phyloP scores from a whole-genome alignment of 768 basidiomycete species.

The Pseudohyphozyma bogoriensis region DNA sequence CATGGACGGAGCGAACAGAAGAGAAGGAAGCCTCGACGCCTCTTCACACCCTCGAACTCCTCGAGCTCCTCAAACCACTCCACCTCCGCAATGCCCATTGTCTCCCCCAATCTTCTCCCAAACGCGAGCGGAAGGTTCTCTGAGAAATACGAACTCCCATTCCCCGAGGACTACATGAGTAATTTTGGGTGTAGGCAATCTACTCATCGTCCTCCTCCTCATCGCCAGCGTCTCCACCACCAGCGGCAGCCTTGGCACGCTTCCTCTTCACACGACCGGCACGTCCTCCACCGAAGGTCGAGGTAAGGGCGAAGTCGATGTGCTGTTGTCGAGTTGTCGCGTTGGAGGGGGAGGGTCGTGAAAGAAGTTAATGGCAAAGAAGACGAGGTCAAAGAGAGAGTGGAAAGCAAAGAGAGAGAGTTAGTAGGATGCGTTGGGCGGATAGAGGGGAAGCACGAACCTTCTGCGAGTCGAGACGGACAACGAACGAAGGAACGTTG shows the following conservation, averaged over 20 bases:
- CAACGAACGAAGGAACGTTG: slow-evolving; percentile 96
- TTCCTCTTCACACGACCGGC: slow-evolving; percentile 94
- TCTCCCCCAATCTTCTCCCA: no score
- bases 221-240: slow-evolving; percentile 1
- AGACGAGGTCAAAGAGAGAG: neutral
- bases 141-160: no score
- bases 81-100: no score
- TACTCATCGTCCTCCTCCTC: slow-evolving; percentile 3
- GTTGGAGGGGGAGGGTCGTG: neutral
- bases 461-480: slow-evolving; percentile 98
- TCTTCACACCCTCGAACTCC: no score
- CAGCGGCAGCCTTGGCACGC: slow-evolving; percentile 79
- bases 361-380: neutral
- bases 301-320: slow-evolving; percentile 96
- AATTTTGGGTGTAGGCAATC: neutral
- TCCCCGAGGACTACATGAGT: no score
- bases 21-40: no score
- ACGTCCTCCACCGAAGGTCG: slow-evolving; percentile 79
- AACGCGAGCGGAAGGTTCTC: no score
- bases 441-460: slow-evolving; percentile 30
- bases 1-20: no score
- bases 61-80: no score
- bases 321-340: slow-evolving; percentile 44
- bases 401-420: neutral
- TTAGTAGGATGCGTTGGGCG: neutral